Evolutionary conservation across 202 grass and related monocot species (phyloP).

Genomic region (Hordeum pubiflorum): DNA sequence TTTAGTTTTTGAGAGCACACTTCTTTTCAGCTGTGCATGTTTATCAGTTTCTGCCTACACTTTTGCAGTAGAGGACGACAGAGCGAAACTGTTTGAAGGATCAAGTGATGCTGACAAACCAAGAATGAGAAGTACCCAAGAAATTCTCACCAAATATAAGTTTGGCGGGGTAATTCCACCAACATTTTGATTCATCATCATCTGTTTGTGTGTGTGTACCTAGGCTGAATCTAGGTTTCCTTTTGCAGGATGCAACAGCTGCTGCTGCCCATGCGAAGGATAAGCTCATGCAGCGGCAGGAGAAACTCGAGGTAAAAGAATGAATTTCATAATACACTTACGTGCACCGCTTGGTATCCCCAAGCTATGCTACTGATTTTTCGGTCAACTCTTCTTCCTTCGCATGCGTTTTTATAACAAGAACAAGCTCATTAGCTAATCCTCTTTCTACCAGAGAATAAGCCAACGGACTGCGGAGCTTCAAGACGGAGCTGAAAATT

Average conservation of each 20-base stretch:
- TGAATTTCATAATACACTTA: neutral
- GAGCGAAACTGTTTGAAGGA: constrained; percentile 79
- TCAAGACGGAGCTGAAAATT: constrained; percentile 72
- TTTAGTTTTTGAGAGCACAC: neutral
- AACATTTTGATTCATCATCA: neutral
- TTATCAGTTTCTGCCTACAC: constrained; percentile 14
- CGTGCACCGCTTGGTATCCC: neutral
- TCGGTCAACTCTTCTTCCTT: neutral
- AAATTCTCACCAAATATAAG: constrained; percentile 96
- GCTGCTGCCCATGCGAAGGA: constrained; percentile 92
- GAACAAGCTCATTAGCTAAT: neutral
- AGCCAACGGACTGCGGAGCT: constrained; percentile 77
- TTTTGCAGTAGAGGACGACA: constrained; percentile 50
- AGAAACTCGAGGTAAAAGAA: constrained; percentile 75
- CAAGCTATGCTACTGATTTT: neutral
- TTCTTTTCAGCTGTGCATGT: neutral
- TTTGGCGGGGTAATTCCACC: constrained; percentile 72
- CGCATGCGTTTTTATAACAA: neutral
- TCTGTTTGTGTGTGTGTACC: neutral
- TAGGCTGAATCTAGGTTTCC: constrained; percentile 13
- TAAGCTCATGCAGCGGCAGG: constrained; percentile 80
- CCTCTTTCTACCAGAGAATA: constrained; percentile 52
- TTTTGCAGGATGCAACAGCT: constrained; percentile 69
- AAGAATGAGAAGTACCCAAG: constrained; percentile 75
- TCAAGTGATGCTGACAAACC: constrained; percentile 56